These are phyloP conservation scores for Diatrype stigma DNA, from an alignment of 2,329 filamentous ascomycete species.

Conservation along the genomic window DNA sequence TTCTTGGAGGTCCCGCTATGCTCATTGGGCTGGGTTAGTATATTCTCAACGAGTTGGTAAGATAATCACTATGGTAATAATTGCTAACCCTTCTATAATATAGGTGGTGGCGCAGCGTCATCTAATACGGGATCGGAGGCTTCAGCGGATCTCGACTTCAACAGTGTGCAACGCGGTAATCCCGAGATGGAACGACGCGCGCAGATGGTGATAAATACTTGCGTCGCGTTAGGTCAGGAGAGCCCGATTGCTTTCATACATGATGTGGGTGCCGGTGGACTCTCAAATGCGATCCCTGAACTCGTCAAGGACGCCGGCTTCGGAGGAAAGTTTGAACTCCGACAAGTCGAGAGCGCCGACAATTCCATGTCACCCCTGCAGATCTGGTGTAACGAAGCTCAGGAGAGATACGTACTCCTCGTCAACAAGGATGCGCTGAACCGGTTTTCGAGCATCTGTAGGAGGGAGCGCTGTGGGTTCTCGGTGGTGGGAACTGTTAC, in stretches of 20 bases:
- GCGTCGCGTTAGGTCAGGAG: conserved; percentile 73
- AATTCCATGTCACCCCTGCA: conserved; percentile 90
- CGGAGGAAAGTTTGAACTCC: conserved; percentile 89
- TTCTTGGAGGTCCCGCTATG: conserved; percentile 95
- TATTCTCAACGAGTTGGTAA: neutral
- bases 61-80: neutral
- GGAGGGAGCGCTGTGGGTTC: conserved; percentile 83
- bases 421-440: conserved; percentile 79
- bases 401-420: conserved; percentile 92
- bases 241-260: conserved; percentile 97
- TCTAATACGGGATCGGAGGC: conserved; percentile 84
- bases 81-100: neutral
- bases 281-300: conserved; percentile 71
- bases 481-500: conserved; percentile 82
- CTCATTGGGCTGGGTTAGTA: conserved; percentile 77
- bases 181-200: conserved; percentile 93
- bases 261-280: conserved; percentile 90
- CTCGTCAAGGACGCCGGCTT: conserved; percentile 74
- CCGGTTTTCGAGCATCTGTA: conserved; percentile 64
- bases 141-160: conserved; percentile 90
- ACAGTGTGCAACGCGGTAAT: conserved; percentile 94
- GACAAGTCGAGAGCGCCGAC: conserved; percentile 88
- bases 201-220: conserved; percentile 97
- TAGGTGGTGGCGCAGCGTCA: conserved; percentile 78
- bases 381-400: conserved; percentile 97